Base-by-base conservation (phyloP, 495 filamentous ascomycete genomes). In the Aspergillus nanangensis region DNA sequence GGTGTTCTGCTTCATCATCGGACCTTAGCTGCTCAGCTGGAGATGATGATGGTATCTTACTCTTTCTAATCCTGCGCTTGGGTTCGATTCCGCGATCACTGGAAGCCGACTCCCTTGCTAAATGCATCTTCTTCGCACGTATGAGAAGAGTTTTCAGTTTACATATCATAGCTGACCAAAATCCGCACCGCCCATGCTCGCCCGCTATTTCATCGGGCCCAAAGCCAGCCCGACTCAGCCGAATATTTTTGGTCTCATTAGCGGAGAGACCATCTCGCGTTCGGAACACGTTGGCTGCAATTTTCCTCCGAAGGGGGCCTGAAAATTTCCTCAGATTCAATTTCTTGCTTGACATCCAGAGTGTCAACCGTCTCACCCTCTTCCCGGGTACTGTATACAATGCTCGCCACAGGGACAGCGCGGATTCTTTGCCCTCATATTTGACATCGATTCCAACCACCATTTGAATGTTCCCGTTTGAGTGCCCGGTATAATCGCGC, bases 1-100 rank as follows among this genome's bases (percentile, higher is more conserved):
- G 15, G 14, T 27, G 2, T 27, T 39, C 37, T 13, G 34, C 52
- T 41, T 41, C 58, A 45, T 13, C 42, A 17, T 19, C 38, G 8
- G 37, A 18, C n/a, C 18, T 39, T n/a, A 39, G 8, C 37, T 39
- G 14, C 9, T 39, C 37, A 21, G 37, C 37, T 20, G 37, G 18
- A 8, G 37, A 39, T 22, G 37, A 39, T 19, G 37, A 39, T 10
- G 8, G 27, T 31, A 31, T 20, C 5, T 21, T 39, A 4, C 37
- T 15, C 18, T 39, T 39, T 39, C 37, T 39, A 18, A 20, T 39
- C 18, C 23, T 39, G 1, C 37, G 37, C 8, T 39, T 20, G 37
- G 13, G 7, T 20, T 39, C 20, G 13, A 39, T 13, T 31, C 27
- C 27, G 27, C 27, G 27, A 13, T 31, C 9, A 21, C 19, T 20